A percentile compares a stretch with the other conserved stretches of the same genome.
These are phyloP conservation scores for Penicillium ucsense DNA, from an alignment of 495 filamentous ascomycete species.

Conservation along the genomic window DNA sequence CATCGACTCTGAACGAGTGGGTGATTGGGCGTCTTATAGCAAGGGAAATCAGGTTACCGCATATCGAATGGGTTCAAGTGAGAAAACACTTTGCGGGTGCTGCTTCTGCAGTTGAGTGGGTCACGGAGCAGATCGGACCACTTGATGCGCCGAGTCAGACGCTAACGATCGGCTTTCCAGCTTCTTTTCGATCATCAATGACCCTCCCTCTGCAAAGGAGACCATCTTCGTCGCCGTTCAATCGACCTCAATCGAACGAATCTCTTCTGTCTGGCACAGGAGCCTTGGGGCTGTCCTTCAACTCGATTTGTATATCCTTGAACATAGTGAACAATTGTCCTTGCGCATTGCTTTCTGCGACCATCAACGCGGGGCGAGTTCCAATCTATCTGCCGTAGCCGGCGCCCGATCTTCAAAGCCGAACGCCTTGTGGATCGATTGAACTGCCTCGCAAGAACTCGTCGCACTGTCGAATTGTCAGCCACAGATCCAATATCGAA, in stretches of 20 bases:
- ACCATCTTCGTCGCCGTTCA: not conserved
- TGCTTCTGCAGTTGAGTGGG: conserved; percentile 6
- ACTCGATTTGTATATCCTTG: not conserved
- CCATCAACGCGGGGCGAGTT: not conserved
- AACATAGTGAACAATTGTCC: too few species aligned
- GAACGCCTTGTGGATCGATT: not conserved
- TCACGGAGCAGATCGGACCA: not conserved
- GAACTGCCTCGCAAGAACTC: too few species aligned
- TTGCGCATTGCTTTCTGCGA: too few species aligned
- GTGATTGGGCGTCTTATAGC: conserved; percentile 1
- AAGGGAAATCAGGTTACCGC: not conserved
- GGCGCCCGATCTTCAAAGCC: not conserved
- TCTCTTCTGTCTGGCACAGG: not conserved
- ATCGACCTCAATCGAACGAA: not conserved
- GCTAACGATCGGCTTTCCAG: conserved; percentile 11
- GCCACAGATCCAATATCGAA: too few species aligned
- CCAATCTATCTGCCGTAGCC: not conserved
- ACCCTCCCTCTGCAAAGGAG: conserved; percentile 3
- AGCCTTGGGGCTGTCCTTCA: not conserved
- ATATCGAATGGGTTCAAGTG: too few species aligned
- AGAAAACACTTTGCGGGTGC: too few species aligned
- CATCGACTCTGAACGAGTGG: not conserved
- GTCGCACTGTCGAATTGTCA: too few species aligned
- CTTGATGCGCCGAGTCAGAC: conserved; percentile 1
- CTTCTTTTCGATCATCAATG: conserved; percentile 1